A percentile compares a stretch with the other conserved stretches of the same genome.
These are phyloP conservation scores for Agrocybe pediades DNA, from an alignment of 768 basidiomycete genomes.

Conservation along the genomic window DNA sequence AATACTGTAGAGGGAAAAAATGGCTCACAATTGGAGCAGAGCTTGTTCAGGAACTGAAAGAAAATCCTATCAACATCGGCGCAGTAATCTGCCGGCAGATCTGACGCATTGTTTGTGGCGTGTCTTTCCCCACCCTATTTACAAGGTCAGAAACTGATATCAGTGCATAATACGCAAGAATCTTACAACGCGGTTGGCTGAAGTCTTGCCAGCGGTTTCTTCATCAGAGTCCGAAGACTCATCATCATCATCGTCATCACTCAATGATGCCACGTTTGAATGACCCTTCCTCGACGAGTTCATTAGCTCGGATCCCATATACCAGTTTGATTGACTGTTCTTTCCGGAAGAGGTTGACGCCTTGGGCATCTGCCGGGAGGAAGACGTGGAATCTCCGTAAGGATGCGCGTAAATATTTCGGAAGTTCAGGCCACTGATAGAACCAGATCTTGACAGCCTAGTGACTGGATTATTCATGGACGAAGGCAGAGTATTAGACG, in stretches of 20 bases:
- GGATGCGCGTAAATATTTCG: slow-evolving; percentile 34
- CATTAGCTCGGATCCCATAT: slow-evolving; percentile 18
- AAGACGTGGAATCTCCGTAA: slow-evolving; percentile 16
- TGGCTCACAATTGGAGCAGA: slow-evolving; percentile 88
- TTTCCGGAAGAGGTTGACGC: slow-evolving; percentile 13
- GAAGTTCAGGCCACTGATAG: slow-evolving; percentile 46
- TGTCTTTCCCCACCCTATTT: slow-evolving; percentile 32
- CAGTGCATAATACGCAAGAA: slow-evolving; percentile 1
- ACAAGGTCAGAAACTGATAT: slow-evolving; percentile 10
- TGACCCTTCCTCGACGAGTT: slow-evolving; percentile 17
- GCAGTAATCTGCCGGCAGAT: slow-evolving; percentile 81
- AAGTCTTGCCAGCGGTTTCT: slow-evolving; percentile 22
- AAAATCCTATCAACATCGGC: slow-evolving; percentile 88
- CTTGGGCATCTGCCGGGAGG: slow-evolving; percentile 19
- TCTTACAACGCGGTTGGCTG: slow-evolving; percentile 22
- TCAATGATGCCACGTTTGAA: slow-evolving; percentile 33
- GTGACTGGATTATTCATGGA: slow-evolving; percentile 43
- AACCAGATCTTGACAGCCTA: slow-evolving; percentile 60
- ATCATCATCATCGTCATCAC: slow-evolving; percentile 54
- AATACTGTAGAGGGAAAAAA: slow-evolving; percentile 16
- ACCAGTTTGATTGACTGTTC: slow-evolving; percentile 22
- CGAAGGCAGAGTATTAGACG: slow-evolving; percentile 24
- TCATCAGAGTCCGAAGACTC: slow-evolving; percentile 46
- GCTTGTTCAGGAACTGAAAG: slow-evolving; percentile 81
- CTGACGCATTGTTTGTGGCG: slow-evolving; percentile 33